Conservation (phyloP, 352 stramenopile species). For the Globisporangium splendens region DNA sequence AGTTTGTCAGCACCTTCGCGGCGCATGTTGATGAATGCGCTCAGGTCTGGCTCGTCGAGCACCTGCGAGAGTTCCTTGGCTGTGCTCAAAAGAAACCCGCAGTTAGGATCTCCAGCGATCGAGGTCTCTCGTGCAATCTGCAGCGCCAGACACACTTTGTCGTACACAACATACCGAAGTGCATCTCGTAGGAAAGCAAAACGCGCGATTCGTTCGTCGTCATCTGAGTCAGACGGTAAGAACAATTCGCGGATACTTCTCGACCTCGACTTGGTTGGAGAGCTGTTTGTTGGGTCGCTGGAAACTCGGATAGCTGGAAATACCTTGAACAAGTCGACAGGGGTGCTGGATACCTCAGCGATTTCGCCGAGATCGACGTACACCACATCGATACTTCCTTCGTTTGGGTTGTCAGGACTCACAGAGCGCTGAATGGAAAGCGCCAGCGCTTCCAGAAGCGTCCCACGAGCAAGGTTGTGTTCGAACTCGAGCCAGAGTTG, state of each 20-base stretch:
- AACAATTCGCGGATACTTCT: too few relatives aligned
- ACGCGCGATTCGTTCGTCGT: constrained; percentile 1
- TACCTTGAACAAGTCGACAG: too few relatives aligned
- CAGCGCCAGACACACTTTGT: constrained; percentile 36
- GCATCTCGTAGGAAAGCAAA: constrained; percentile 33
- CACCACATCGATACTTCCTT: constrained; percentile 26
- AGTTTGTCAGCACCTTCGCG: constrained; percentile 3
- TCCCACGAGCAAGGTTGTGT: constrained; percentile 41
- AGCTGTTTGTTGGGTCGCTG: constrained; percentile 3
- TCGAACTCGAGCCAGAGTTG: constrained; percentile 47
- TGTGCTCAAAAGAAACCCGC: constrained; percentile 30
- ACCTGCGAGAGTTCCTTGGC: constrained; percentile 32
- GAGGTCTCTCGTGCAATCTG: constrained; percentile 31
- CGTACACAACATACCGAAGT: constrained; percentile 32
- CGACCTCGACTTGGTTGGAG: background rate
- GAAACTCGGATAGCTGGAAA: background rate
- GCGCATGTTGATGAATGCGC: constrained; percentile 3
- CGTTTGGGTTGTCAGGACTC: constrained; percentile 1
- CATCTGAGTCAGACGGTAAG: background rate
- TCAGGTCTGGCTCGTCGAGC: constrained; percentile 43
- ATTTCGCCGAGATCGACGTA: constrained; percentile 33
- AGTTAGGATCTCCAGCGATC: constrained; percentile 17
- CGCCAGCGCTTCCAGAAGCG: constrained; percentile 43
- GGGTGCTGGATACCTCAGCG: too few relatives aligned
- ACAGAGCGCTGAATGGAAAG: background rate